Evolutionary conservation across 306 rosid species (phyloP).

Genomic region (Notholithocarpus densiflorus): DNA sequence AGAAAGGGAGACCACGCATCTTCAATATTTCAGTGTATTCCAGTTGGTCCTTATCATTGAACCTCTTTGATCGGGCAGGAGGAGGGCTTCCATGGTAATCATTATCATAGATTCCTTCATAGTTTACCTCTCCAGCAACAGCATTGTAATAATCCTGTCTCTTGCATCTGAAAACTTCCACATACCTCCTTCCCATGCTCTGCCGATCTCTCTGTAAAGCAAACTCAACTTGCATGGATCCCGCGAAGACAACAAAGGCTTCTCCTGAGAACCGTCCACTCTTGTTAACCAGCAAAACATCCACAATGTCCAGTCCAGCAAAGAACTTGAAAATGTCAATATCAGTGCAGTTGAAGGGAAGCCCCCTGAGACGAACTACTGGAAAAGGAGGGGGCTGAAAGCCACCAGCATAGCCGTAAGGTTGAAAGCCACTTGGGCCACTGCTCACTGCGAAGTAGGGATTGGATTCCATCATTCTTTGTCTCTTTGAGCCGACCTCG

Average conservation of each 20-base stretch:
- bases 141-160: constrained; percentile 95
- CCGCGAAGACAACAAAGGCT: constrained; percentile 97
- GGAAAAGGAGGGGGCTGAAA: constrained; percentile 66
- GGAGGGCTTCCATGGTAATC: constrained; percentile 97
- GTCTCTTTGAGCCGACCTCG: constrained; percentile 99
- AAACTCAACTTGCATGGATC: constrained; percentile 84
- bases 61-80: constrained; percentile 73
- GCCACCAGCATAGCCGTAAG: constrained; percentile 42
- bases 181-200: constrained; percentile 96
- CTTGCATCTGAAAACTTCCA: constrained; percentile 93
- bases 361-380: constrained; percentile 96
- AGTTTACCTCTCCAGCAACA: constrained; percentile 77
- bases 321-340: constrained; percentile 94
- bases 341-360: constrained; percentile 92
- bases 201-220: constrained; percentile 90
- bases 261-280: constrained; percentile 92
- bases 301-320: constrained; percentile 91
- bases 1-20: constrained; percentile 95
- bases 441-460: constrained; percentile 99
- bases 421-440: constrained; percentile 58
- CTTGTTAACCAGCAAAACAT: constrained; percentile 95
- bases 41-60: constrained; percentile 86
- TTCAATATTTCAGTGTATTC: constrained; percentile 93
- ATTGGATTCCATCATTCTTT: constrained; percentile 99
- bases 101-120: constrained; percentile 81